A percentile compares a stretch with the other conserved stretches of the same genome.
phyloP scores from a whole-genome alignment of 345 rosid species.

The Viola odorata region DNA sequence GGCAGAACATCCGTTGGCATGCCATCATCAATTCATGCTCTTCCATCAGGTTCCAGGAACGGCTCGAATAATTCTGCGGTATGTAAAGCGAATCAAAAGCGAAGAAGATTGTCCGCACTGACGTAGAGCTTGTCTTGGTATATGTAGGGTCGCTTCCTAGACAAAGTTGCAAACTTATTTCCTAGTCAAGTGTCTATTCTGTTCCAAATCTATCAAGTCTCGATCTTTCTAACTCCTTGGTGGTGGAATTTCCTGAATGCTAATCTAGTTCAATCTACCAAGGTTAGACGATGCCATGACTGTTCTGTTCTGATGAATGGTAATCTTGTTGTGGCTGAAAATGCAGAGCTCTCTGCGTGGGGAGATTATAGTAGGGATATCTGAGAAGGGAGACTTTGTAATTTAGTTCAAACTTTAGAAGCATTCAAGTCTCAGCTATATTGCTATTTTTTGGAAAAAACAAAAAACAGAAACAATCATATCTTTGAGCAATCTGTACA shows the following conservation, averaged over 20 bases:
- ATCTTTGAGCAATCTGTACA: no score
- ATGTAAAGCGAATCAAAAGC: conserved; percentile 35
- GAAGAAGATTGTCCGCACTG: conserved; percentile 46
- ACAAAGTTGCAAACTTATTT: neutral
- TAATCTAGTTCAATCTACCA: neutral
- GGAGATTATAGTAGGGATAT: neutral
- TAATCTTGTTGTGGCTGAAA: no score
- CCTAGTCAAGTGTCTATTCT: neutral
- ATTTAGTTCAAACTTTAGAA: neutral
- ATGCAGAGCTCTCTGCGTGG: neutral
- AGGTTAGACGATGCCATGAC: neutral
- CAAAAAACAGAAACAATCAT: no score
- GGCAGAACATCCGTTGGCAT: conserved; percentile 68
- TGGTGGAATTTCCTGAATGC: neutral
- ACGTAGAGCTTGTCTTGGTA: conserved; percentile 9
- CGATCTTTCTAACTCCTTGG: neutral
- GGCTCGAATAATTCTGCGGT: conserved; percentile 14
- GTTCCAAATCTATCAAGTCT: neutral
- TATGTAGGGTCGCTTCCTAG: neutral
- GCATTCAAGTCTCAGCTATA: neutral
- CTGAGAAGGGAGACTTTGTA: neutral
- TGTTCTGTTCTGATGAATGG: neutral
- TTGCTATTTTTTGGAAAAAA: no score
- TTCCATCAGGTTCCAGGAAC: conserved; percentile 31
- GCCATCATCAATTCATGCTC: conserved; percentile 49